Evolutionary conservation across 2,329 filamentous ascomycete genomes (phyloP), one percentile per base, ranked within the genome.

Genomic region (Penicillium decumbens): DNA sequence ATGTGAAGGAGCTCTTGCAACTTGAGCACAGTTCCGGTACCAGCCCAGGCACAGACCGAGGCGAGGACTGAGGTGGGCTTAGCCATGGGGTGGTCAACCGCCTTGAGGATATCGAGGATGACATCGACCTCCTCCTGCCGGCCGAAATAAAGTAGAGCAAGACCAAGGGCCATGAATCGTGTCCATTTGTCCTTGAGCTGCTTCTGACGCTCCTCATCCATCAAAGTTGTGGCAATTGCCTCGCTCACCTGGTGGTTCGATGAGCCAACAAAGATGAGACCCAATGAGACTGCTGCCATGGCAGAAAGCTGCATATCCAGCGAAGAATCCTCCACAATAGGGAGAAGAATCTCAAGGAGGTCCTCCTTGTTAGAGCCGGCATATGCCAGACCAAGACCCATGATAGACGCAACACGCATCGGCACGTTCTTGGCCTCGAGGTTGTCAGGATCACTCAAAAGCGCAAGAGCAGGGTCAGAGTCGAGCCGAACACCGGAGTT

Each of bases 41-140:
- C 93, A 43, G 93, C 93, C 90, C 92, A 98, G 3, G 93, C 93
- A 66, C 95, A 98, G 48, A 97, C 95, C 65, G 95, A 92, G 13
- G 91, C 90, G 53, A 98, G 81, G 5, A 97, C 89, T 1, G 89
- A 88, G 1, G 92, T 95, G n/a, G 93, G 88, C 73, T 93, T 93
- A 18, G 91, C 89, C 84, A 96, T 95, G 23, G 93, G 92, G 68
- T 97, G 92, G 57, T 97, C 91, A 46, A 97, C 90, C 24, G 88
- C 93, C 77, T 97, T 98, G 48, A 98, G 80, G 0, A 93, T 95
- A 75, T 98, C 93, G 28, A 97, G 76, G 58, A 97, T 91, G 50
- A 97, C 92, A 64, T 98, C 93, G n/a, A 97, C 93, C 70, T 97
- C 92, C 71, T 98, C 93, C 72, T 98, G 93, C 57, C 89, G 86